Percentiles rank a stretch among this genome's conserved stretches.
phyloP scores from a whole-genome alignment of 805 yeast species.

The Hanseniaspora taiwanica region DNA sequence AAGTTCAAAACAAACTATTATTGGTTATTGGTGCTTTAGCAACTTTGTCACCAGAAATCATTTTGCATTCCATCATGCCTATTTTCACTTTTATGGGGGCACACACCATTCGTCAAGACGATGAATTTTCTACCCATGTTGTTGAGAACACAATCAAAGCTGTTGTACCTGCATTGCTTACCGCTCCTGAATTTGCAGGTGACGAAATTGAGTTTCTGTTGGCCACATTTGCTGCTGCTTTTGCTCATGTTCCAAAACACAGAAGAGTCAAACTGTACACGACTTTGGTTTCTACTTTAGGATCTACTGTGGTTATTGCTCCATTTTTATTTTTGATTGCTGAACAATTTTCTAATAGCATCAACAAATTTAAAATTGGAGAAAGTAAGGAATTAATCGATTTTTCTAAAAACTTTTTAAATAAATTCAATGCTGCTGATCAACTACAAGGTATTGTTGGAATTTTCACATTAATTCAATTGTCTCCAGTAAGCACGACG shows the following conservation, averaged over 20 bases:
- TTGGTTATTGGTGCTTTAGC: conserved; percentile 83
- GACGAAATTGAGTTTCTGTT: conserved; percentile 75
- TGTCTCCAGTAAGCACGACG: conserved; percentile 4
- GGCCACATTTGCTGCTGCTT: conserved; percentile 86
- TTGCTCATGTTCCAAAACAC: conserved; percentile 91
- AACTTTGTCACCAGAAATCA: conserved; percentile 76
- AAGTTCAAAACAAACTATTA: conserved; percentile 80
- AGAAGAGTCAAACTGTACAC: conserved; percentile 79
- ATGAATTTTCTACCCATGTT: conserved; percentile 84
- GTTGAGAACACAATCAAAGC: conserved; percentile 82
- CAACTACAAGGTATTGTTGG: conserved; percentile 45
- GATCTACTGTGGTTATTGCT: conserved; percentile 52
- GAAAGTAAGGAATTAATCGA: conserved; percentile 61
- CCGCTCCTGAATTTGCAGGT: conserved; percentile 29
- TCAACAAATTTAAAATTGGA: conserved; percentile 40
- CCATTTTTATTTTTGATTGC: conserved; percentile 68
- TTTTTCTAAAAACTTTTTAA: conserved; percentile 57
- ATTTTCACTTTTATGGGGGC: conserved; percentile 99
- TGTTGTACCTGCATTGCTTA: conserved; percentile 81
- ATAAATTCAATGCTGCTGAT: conserved; percentile 52
- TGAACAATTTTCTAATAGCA: conserved; percentile 52
- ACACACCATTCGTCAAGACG: conserved; percentile 91
- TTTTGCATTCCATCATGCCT: conserved; percentile 97
- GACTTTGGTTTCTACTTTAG: conserved; percentile 64
- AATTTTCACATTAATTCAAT: conserved; percentile 29